Conservation (phyloP, 495 filamentous ascomycete species). For the Trichoderma parareesei region DNA sequence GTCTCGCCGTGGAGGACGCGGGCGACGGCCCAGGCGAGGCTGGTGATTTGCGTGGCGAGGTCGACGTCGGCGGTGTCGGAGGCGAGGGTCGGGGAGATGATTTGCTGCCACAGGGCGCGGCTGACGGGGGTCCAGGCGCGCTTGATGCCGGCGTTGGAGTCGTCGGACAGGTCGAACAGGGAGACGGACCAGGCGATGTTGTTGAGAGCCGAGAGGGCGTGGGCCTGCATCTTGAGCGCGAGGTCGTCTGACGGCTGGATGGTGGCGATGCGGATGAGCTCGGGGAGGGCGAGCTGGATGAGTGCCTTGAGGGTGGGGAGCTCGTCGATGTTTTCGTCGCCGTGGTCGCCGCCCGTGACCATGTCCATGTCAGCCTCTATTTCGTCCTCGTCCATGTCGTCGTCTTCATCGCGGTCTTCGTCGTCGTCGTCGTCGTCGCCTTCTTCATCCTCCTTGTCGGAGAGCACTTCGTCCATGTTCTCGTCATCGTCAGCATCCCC, state of each 20-base stretch:
- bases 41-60: conserved; percentile 48
- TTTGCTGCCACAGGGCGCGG: conserved; percentile 43
- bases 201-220: conserved; percentile 46
- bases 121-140: conserved; percentile 41
- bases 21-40: conserved; percentile 54
- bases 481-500: conserved; percentile 24
- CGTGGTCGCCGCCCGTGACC: conserved; percentile 41
- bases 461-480: conserved; percentile 28
- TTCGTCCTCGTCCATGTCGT: conserved; percentile 33
- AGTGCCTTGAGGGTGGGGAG: conserved; percentile 40
- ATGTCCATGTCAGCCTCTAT: conserved; percentile 51
- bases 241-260: conserved; percentile 16
- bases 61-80: conserved; percentile 50
- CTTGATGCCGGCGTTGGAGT: conserved; percentile 32
- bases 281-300: conserved; percentile 40
- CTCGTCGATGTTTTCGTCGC: conserved; percentile 29
- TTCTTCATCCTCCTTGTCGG: conserved; percentile 26
- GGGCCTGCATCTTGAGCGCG: conserved; percentile 30
- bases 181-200: conserved; percentile 55
- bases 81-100: conserved; percentile 42
- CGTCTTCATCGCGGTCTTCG: conserved; percentile 13
- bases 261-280: conserved; percentile 35
- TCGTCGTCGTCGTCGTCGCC: conserved; percentile 25
- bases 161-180: conserved; percentile 37
- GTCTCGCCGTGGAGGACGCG: conserved; percentile 31